Evolutionary conservation across 1,284 basidiomycete species (phyloP).

Genomic region (Trichosporon ovoides): DNA sequence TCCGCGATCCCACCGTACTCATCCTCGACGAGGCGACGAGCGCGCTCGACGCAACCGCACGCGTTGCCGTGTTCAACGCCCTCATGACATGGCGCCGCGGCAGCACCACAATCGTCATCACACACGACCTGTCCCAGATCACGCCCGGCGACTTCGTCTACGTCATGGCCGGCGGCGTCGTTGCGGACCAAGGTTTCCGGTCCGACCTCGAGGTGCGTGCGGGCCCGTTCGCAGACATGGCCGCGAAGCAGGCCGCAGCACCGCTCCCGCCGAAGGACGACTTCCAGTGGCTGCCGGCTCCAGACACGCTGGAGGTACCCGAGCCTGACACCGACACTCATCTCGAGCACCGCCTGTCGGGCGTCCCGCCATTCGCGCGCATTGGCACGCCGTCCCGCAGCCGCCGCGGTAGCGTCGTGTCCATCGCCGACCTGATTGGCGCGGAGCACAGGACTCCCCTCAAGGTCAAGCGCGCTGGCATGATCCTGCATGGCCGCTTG

Average conservation of each 20-base stretch:
- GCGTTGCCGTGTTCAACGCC: constrained; percentile 81
- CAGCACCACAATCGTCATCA: constrained; percentile 91
- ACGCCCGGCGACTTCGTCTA: constrained; percentile 77
- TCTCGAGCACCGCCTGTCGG: neutral
- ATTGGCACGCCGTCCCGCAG: neutral
- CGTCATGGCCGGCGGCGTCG: constrained; percentile 71
- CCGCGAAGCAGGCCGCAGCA: constrained; percentile 43
- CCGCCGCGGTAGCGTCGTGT: no score
- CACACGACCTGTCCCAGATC: constrained; percentile 88
- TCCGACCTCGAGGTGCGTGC: constrained; percentile 50
- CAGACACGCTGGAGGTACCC: constrained; percentile 16
- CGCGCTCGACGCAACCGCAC: constrained; percentile 82
- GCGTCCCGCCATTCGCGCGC: neutral
- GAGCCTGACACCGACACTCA: neutral
- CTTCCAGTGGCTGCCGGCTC: constrained; percentile 26
- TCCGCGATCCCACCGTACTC: constrained; percentile 82
- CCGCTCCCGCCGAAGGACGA: constrained; percentile 40
- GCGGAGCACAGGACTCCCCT: neutral
- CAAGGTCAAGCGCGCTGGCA: neutral
- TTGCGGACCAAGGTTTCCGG: constrained; percentile 87
- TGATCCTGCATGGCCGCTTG: neutral
- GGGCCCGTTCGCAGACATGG: constrained; percentile 49
- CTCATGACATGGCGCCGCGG: constrained; percentile 75
- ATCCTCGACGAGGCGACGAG: constrained; percentile 97
- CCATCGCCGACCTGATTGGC: no score